Conservation (phyloP, 805 yeast genomes). For the Metschnikowia vanudenii region DNA sequence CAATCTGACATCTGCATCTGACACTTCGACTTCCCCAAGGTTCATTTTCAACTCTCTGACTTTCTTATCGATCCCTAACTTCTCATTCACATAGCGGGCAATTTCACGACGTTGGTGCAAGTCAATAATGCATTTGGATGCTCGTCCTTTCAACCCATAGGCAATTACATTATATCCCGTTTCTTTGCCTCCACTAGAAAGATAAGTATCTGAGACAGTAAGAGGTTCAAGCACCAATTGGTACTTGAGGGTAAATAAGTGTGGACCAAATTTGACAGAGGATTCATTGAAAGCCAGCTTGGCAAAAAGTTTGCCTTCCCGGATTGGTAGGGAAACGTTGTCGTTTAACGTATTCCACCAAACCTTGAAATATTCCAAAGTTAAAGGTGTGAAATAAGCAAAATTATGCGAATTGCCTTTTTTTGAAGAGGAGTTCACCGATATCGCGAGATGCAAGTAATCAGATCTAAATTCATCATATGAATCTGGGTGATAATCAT, state of each 20-base stretch:
- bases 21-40: conserved; percentile 67
- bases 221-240: conserved; percentile 41
- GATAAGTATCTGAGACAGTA: conserved; percentile 36
- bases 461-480: conserved; percentile 78
- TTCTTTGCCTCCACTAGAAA: conserved; percentile 27
- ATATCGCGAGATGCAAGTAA: conserved; percentile 58
- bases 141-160: conserved; percentile 40
- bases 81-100: conserved; percentile 37
- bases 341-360: conserved; percentile 44
- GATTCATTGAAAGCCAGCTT: conserved; percentile 20
- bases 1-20: conserved; percentile 66
- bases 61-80: conserved; percentile 34
- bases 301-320: conserved; percentile 35
- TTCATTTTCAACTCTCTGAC: conserved; percentile 57
- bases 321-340: conserved; percentile 34
- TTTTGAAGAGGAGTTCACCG: conserved; percentile 35
- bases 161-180: conserved; percentile 29
- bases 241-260: conserved; percentile 41
- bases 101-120: conserved; percentile 40
- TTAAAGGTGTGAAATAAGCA: conserved; percentile 39
- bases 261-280: conserved; percentile 38
- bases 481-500: conserved; percentile 68
- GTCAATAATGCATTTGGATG: conserved; percentile 34
- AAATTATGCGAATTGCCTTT: conserved; percentile 34
- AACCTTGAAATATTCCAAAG: conserved; percentile 37